These are phyloP conservation scores for Collybiopsis confluens DNA, from an alignment of 768 basidiomycete species.

Conservation along the genomic window DNA sequence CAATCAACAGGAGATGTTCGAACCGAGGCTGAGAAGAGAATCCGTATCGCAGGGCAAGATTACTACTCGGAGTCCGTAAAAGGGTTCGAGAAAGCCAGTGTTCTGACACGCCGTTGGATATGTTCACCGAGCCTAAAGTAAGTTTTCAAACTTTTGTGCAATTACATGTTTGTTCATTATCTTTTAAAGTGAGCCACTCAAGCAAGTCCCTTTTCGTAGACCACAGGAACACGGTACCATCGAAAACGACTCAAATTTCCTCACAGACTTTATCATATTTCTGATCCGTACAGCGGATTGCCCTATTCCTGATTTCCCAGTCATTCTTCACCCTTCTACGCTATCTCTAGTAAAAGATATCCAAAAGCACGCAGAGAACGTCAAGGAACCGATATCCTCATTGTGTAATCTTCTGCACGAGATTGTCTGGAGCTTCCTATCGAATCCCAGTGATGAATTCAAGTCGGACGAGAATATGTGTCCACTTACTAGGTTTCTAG, in stretches of 20 bases:
- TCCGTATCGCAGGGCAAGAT: background rate
- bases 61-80: background rate
- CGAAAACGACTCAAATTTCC: background rate
- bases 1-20: background rate
- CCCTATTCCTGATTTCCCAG: background rate
- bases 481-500: background rate
- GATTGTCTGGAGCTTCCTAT: background rate
- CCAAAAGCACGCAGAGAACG: background rate
- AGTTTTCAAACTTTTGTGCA: background rate
- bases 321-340: background rate
- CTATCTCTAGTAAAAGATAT: too few species aligned
- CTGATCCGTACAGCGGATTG: background rate
- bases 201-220: background rate
- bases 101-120: background rate
- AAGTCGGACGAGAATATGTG: background rate
- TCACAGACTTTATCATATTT: background rate
- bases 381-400: too few species aligned
- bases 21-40: background rate
- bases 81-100: background rate
- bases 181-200: background rate
- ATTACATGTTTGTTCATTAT: background rate
- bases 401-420: background rate
- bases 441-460: background rate
- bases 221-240: background rate
- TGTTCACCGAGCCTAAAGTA: background rate